Evolutionary conservation across 2,329 filamentous ascomycete genomes (phyloP), one percentile per base, ranked within the genome.

Genomic region (Lasiodiplodia sp.): DNA sequence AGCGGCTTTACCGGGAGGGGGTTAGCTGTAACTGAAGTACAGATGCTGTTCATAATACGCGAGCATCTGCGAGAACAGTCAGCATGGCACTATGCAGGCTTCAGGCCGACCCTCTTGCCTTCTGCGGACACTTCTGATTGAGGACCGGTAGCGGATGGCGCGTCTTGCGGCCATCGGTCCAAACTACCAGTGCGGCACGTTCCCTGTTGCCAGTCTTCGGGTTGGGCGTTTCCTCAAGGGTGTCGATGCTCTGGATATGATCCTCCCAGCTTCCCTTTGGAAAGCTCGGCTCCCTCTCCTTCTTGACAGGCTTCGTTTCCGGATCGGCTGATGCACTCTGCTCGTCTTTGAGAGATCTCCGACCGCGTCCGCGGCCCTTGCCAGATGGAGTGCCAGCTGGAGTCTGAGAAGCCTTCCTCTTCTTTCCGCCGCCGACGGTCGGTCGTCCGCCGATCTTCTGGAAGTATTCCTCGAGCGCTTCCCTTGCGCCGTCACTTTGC

Each of bases 181-280:
- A 95, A 14, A 88, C 87, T 38, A 94, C 80, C 72, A 90, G 93
- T 0, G 91, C 91, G 38, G 88, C 84, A 16, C 92, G 82, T 69
- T 85, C 86, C 4, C 81, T 83, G 31, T 86, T 82, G 71, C 75
- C 77, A 12, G 76, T 79, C 66, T 75, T 76, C 23, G 73, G 72
- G 47, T 80, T 72, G 0, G 68, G 57, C 62, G 87, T 85, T 72
- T 93, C 89, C 73, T 93, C 87, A 68, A 91, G 91, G 0, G 90
- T 91, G 72, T 94, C 91, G 38, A 96, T 89, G 1, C 83, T 83
- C 23, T 87, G 84, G 28, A 95, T 87, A 2, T 92, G 85, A 12
- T 93, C 87, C 72, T 96, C 92, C 92, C 92, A 96, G 38, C 86
- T 90, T 8, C 92, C 92, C 2, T 86, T 83, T 0, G 92, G 92